phyloP scores from a whole-genome alignment of 1,139 yeast genomes.

The Zhuliangozyma blackwelliae region DNA sequence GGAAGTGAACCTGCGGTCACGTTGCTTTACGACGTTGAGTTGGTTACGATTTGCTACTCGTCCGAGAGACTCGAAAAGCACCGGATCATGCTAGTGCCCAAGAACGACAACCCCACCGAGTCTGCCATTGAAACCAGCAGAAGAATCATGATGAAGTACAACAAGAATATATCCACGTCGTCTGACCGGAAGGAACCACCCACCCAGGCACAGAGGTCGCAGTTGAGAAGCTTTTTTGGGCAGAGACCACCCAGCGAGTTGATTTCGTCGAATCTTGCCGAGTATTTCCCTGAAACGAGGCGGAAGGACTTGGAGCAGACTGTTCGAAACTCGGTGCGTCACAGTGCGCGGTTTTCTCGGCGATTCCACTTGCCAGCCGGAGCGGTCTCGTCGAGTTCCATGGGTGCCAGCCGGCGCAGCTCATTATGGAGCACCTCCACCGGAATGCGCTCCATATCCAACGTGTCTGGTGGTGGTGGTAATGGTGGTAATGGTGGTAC shows the following conservation, averaged over 20 bases:
- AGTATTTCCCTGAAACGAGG: slow-evolving; percentile 85
- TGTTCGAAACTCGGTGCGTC: slow-evolving; percentile 75
- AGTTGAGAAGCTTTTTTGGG: slow-evolving; percentile 62
- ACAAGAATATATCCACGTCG: slow-evolving; percentile 5
- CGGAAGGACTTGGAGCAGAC: slow-evolving; percentile 73
- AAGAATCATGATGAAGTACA: slow-evolving; percentile 33
- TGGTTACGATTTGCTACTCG: slow-evolving; percentile 78
- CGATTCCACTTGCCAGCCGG: slow-evolving; percentile 28
- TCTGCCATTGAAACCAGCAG: slow-evolving; percentile 63
- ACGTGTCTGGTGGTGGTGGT: slow-evolving; percentile 18
- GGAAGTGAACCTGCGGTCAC: slow-evolving; percentile 27
- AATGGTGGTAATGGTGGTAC: neutral
- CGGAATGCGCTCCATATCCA: slow-evolving; percentile 16
- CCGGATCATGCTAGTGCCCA: slow-evolving; percentile 67
- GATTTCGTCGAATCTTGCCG: slow-evolving; percentile 84
- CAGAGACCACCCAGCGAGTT: slow-evolving; percentile 93
- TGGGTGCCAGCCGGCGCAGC: slow-evolving; percentile 19
- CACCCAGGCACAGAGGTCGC: slow-evolving; percentile 12
- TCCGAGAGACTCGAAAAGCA: slow-evolving; percentile 68
- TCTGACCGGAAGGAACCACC: slow-evolving; percentile 9
- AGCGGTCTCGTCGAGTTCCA: slow-evolving; percentile 10
- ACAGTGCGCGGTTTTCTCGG: slow-evolving; percentile 59
- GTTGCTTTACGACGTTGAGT: slow-evolving; percentile 68
- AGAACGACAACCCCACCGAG: slow-evolving; percentile 58
- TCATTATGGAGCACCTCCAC: slow-evolving; percentile 24